These are phyloP conservation scores for Arthroderma uncinatum DNA, from an alignment of 2,329 filamentous ascomycete genomes.

Conservation along the genomic window DNA sequence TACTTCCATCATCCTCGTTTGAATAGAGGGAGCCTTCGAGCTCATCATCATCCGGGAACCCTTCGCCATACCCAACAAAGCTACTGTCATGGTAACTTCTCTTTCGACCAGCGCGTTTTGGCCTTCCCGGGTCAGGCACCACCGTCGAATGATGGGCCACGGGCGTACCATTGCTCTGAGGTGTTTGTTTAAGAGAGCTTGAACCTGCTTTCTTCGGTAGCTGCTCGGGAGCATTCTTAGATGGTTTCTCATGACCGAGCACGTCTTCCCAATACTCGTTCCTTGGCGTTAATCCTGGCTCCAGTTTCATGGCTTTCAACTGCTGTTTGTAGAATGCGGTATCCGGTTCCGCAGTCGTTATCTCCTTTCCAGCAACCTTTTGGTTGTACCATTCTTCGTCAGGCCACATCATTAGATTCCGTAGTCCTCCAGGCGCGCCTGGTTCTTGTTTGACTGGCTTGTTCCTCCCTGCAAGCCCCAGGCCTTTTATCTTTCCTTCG, in stretches of 20 bases:
- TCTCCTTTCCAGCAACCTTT: slow-evolving; percentile 38
- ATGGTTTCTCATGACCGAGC: slow-evolving; percentile 38
- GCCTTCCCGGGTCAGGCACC: slow-evolving; percentile 27
- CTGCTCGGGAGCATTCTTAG: slow-evolving; percentile 25
- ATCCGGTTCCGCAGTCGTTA: slow-evolving; percentile 34
- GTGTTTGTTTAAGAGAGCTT: slow-evolving; percentile 18
- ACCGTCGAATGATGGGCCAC: slow-evolving; percentile 5
- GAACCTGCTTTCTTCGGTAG: slow-evolving; percentile 19
- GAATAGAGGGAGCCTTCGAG: slow-evolving; percentile 30
- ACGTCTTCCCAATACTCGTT: slow-evolving; percentile 40
- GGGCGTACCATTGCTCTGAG: slow-evolving; percentile 22
- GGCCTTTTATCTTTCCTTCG: slow-evolving; percentile 40
- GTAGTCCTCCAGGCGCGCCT: slow-evolving; percentile 28
- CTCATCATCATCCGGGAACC: slow-evolving; percentile 40
- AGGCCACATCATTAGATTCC: slow-evolving; percentile 37
- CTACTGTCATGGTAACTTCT: slow-evolving; percentile 41
- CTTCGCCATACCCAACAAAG: slow-evolving; percentile 42
- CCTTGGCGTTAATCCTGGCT: slow-evolving; percentile 36
- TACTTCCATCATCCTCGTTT: slow-evolving; percentile 30
- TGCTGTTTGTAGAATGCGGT: slow-evolving; percentile 33
- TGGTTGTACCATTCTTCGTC: slow-evolving; percentile 43
- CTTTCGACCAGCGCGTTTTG: slow-evolving; percentile 39
- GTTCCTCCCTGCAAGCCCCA: slow-evolving; percentile 39
- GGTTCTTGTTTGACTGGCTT: slow-evolving; percentile 38
- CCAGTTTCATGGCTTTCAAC: slow-evolving; percentile 38